Base-by-base conservation (phyloP, 2,329 filamentous ascomycete genomes). In the Colletotrichum sansevieriae region DNA sequence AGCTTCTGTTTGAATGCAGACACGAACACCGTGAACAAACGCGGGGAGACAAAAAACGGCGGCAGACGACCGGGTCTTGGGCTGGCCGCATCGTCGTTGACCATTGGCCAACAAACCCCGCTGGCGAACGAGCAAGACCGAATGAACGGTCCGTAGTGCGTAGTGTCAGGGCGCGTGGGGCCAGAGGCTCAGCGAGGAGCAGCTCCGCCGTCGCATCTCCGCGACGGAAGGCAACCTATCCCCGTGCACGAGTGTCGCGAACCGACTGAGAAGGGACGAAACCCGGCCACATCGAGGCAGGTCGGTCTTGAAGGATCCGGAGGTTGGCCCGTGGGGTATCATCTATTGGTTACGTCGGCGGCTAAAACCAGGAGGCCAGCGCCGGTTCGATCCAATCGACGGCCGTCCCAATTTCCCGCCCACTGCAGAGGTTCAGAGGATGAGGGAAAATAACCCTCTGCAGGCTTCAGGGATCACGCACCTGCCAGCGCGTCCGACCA, bases 381-480 rank as follows among this genome's bases (percentile, higher is more conserved):
- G 13, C 29, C 56, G 20, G n/a, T 20, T 35, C 22, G 29, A 43
- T 22, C 56, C 56, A 59, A 59, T 59, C 11, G 44, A 49, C 18
- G 56, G 18, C 29, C 41, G 37, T 58, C 55, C 39, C 55, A 37
- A 58, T 58, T 59, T 59, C 35, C 46, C 46, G 56, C 49, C 37
- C 33, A 25, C 35, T 51, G 44, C 44, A 20, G 18, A 22, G 6
- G 35, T 20, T 20, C 44, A 15, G 12, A 35, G 12, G 58, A 22
- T 29, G 46, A 52, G 35, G 35, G 29, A 61, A 29, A 52, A 61
- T 61, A 61, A 61, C 58, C 39, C 52, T 61, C 52, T 61, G 58
- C 58, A 52, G 5, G 10, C 35, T 52, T 25, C 58, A 61, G 58
- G 58, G 46, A 61, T 61, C 44, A 61, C 43, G 44, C 46, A 60